Evolutionary conservation across 208 protist species (phyloP), one percentile per base, ranked within the genome.

Genomic region (Leishmania tropica): DNA sequence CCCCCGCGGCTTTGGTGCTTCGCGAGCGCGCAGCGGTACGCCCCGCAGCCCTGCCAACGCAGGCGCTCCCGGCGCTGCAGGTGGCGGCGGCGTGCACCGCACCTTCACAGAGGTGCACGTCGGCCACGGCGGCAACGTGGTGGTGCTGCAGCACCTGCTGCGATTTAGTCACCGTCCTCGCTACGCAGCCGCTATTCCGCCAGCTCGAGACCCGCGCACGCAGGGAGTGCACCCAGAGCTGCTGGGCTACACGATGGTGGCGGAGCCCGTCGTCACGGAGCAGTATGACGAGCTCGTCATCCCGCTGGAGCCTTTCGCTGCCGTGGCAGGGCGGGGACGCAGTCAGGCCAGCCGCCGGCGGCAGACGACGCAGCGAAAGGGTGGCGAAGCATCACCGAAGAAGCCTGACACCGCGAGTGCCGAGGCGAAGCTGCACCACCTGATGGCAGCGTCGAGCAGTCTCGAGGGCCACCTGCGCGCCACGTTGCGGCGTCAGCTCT

Each of bases 251-350:
- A 87, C 85, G 31, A 82, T 96, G 70, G 92, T 97, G 58, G 80
- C 87, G 0, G 86, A 89, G 53, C 94, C 94, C 2, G 92, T 95
- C 45, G 90, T 97, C 40, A 96, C 94, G 71, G 92, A 97, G 87
- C 83, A 89, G 40, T 97, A 97, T 76, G 94, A 97, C 64, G 94
- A 97, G 68, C 80, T 97, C 64, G 88, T 95, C 13, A 87, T 97
- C 24, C 93, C 93, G 6, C 71, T 91, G 24, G 58, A 70, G 1
- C 13, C 45, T 3, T 78, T 78, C 24, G 35, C 51, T 56, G 48
- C 53, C 60, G 21, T 65, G 13, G 40, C 31, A 19, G 79, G 13
- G 70, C 64, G 48, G 35, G 42, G 13, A 42, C 31, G 70, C 70
- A 37, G 35, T 3, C 58, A 31, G 35, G 15, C 37, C 51, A 72